These are phyloP conservation scores for Pyronema domesticum DNA, from an alignment of 495 filamentous ascomycete genomes.

Conservation along the genomic window DNA sequence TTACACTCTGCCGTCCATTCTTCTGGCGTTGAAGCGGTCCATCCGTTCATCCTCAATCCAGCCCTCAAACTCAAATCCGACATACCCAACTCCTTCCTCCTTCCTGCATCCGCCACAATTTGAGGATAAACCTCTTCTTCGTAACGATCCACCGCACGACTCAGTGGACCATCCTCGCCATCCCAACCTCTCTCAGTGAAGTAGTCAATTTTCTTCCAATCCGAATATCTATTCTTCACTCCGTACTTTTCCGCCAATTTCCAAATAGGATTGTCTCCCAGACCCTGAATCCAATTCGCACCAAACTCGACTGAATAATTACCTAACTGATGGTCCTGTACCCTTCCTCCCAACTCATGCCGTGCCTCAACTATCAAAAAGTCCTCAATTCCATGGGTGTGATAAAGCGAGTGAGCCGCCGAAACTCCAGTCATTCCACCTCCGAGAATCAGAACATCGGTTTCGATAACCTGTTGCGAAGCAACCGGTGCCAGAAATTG, in stretches of 20 bases:
- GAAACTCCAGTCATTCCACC: slow-evolving; percentile 52
- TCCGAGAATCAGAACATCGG: slow-evolving; percentile 34
- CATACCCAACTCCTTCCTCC: slow-evolving; percentile 40
- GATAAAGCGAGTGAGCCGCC: slow-evolving; percentile 49
- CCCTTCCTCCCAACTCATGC: slow-evolving; percentile 24
- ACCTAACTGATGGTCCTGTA: slow-evolving; percentile 42
- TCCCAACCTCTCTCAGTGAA: slow-evolving; percentile 38
- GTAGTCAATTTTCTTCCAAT: slow-evolving; percentile 37
- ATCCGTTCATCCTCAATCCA: slow-evolving; percentile 43
- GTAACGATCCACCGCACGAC: slow-evolving; percentile 9
- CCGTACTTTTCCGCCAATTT: slow-evolving; percentile 46
- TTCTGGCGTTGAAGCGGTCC: slow-evolving; percentile 41
- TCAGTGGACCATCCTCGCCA: slow-evolving; percentile 11
- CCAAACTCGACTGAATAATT: slow-evolving; percentile 41
- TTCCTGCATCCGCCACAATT: slow-evolving; percentile 21
- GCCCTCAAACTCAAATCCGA: slow-evolving; percentile 46
- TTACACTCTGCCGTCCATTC: slow-evolving; percentile 22
- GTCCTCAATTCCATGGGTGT: slow-evolving; percentile 42
- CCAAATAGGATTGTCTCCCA: slow-evolving; percentile 55
- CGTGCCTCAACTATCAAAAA: slow-evolving; percentile 51
- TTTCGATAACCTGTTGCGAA: slow-evolving; percentile 15
- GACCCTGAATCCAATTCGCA: slow-evolving; percentile 59
- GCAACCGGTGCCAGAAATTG: neutral
- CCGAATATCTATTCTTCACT: slow-evolving; percentile 42
- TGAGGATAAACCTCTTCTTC: slow-evolving; percentile 11